These are phyloP conservation scores for Peniophora sp. DNA, from an alignment of 1,284 basidiomycete genomes.

Conservation along the genomic window DNA sequence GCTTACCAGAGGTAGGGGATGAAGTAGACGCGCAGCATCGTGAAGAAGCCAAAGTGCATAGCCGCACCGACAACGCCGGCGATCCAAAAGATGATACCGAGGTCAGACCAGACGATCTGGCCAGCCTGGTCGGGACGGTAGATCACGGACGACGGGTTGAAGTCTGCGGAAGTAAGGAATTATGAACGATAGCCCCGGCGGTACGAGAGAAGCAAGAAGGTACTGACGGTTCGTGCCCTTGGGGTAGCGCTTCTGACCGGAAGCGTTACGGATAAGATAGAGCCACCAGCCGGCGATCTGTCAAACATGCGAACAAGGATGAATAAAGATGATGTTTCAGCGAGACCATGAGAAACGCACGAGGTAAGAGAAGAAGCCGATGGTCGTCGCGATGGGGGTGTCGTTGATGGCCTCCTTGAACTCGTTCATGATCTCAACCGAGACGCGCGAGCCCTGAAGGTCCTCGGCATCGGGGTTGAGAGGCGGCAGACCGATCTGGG, in stretches of 20 bases:
- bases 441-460: slow-evolving; percentile 59
- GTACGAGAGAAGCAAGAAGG: not conserved
- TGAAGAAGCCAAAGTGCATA: slow-evolving; percentile 62
- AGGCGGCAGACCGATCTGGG: slow-evolving; percentile 56
- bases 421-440: slow-evolving; percentile 70
- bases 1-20: slow-evolving; percentile 83
- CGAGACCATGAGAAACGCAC: slow-evolving; percentile 31
- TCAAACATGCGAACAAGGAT: slow-evolving; percentile 3
- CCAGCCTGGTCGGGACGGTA: slow-evolving; percentile 78
- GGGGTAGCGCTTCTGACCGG: slow-evolving; percentile 86
- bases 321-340: not conserved
- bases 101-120: slow-evolving; percentile 80
- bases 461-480: slow-evolving; percentile 67
- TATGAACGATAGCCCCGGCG: not conserved
- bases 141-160: slow-evolving; percentile 75
- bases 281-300: slow-evolving; percentile 82
- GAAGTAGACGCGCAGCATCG: slow-evolving; percentile 78
- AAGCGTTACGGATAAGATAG: slow-evolving; percentile 82
- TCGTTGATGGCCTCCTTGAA: slow-evolving; percentile 88
- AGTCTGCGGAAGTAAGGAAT: slow-evolving; percentile 60
- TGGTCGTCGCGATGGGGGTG: slow-evolving; percentile 78
- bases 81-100: slow-evolving; percentile 76
- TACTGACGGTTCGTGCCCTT: slow-evolving; percentile 73
- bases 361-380: slow-evolving; percentile 63
- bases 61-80: slow-evolving; percentile 53